Percentiles rank a stretch among this genome's conserved stretches.
Evolutionary conservation across 805 yeast genomes (phyloP).

Genomic region (Ogataea trehalophila): DNA sequence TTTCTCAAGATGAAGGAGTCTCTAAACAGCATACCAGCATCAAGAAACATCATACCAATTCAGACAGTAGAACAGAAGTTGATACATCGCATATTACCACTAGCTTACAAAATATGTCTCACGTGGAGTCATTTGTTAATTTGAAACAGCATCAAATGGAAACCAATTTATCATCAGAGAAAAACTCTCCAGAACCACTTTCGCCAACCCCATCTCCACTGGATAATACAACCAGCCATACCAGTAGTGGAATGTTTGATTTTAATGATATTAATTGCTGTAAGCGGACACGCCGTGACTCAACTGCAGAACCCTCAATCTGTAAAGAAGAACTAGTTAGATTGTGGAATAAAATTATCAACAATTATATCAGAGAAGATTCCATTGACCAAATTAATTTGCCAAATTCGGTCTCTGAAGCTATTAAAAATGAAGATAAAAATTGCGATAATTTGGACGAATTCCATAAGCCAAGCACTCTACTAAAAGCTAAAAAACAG

Average conservation of each 20-base stretch:
- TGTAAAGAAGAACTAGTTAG: neutral
- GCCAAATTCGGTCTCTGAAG: constrained; percentile 34
- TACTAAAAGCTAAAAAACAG: constrained; percentile 14
- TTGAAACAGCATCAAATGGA: neutral
- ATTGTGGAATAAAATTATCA: constrained; percentile 30
- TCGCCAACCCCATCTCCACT: too few relatives aligned
- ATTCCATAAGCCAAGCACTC: constrained; percentile 13
- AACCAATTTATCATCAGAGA: neutral
- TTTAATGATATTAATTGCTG: too few relatives aligned
- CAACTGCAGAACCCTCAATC: neutral
- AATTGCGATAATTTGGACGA: neutral
- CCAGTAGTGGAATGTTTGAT: too few relatives aligned
- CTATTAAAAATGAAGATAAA: constrained; percentile 23
- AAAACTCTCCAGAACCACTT: neutral
- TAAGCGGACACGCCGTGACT: neutral
- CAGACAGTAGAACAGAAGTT: neutral
- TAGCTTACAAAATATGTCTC: neutral
- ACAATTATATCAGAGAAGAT: constrained; percentile 35
- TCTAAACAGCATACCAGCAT: neutral
- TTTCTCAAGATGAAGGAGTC: neutral
- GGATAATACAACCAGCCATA: too few relatives aligned
- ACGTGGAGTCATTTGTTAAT: constrained; percentile 5
- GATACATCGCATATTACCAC: neutral
- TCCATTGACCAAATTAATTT: constrained; percentile 47
- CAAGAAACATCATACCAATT: neutral